phyloP scores from a whole-genome alignment of 2,329 filamentous ascomycete genomes.

The Pezicula rhizophila region DNA sequence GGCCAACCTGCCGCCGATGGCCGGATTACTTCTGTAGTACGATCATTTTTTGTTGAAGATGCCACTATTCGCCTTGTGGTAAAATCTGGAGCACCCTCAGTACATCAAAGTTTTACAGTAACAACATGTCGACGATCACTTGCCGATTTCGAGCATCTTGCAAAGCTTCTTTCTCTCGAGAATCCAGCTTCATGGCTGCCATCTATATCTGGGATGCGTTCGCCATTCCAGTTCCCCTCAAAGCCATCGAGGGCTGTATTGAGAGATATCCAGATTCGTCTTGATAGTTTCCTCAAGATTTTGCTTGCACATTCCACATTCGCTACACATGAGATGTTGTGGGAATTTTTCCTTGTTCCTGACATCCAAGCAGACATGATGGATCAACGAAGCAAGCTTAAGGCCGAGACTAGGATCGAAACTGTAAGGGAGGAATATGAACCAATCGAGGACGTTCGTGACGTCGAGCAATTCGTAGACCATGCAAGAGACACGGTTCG shows the following conservation, averaged over 20 bases:
- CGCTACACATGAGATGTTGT: constrained; percentile 91
- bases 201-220: constrained; percentile 67
- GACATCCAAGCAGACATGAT: constrained; percentile 89
- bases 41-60: constrained; percentile 96
- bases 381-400: constrained; percentile 78
- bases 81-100: constrained; percentile 86
- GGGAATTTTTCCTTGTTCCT: constrained; percentile 97
- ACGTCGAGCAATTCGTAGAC: constrained; percentile 89
- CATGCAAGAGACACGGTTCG: constrained; percentile 87
- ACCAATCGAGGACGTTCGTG: constrained; percentile 74
- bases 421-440: constrained; percentile 84
- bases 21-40: constrained; percentile 84
- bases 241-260: constrained; percentile 83
- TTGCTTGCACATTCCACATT: constrained; percentile 88
- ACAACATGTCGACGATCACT: constrained; percentile 88
- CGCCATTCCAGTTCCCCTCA: constrained; percentile 88
- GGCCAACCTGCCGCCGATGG: constrained; percentile 66
- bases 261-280: constrained; percentile 77
- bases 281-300: constrained; percentile 84
- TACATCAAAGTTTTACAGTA: constrained; percentile 78
- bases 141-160: constrained; percentile 84
- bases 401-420: constrained; percentile 76
- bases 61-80: constrained; percentile 87
- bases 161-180: constrained; percentile 76
- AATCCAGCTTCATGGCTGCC: constrained; percentile 96